Evolutionary conservation across 2,329 filamentous ascomycete species (phyloP), one percentile per base, ranked within the genome.

Genomic region (Beauveria caledonica): DNA sequence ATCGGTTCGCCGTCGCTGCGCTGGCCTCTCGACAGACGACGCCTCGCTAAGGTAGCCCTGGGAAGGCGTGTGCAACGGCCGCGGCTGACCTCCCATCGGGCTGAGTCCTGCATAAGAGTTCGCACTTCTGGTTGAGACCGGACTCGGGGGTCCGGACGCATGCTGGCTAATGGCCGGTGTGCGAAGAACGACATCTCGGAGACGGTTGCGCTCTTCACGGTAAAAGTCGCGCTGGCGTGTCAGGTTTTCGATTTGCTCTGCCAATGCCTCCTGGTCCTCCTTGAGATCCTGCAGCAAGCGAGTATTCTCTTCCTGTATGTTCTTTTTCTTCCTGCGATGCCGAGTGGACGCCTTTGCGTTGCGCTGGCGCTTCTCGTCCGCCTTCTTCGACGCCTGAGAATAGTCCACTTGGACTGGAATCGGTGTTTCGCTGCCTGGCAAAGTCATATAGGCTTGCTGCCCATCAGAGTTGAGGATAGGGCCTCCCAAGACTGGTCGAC

Each of bases 311-410:
- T 83, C 84, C 70, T 93, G 89, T 71, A 88, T 87, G 68, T 92
- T 89, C 74, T 95, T 95, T 69, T 91, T 86, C 62, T 92, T 83
- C 68, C 86, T 85, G 60, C 91, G 83, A 65, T 95, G 94, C 62
- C 91, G 82, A 52, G 90, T 90, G 60, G 90, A 95, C 6, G 91
- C 91, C 52, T 89, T 89, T 45, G 91, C 91, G 68, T 96, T 96
- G 56, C 90, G 84, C 71, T 88, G 87, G 60, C 91, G 81, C 74
- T 94, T 96, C 72, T 95, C 90, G 68, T 94, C 89, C 44, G 90
- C 89, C 67, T 90, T 85, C 65, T 86, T 87, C 13, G 91, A 95
- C 13, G 88, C 91, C 67, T 90, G 88, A 66, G 90, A 88, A 48
- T 89, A 85, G 70, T 96, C 90, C 10, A 93, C 85, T 15, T 87